Base-by-base conservation (phyloP, 2,329 filamentous ascomycete species). In the Daldinia sp. region DNA sequence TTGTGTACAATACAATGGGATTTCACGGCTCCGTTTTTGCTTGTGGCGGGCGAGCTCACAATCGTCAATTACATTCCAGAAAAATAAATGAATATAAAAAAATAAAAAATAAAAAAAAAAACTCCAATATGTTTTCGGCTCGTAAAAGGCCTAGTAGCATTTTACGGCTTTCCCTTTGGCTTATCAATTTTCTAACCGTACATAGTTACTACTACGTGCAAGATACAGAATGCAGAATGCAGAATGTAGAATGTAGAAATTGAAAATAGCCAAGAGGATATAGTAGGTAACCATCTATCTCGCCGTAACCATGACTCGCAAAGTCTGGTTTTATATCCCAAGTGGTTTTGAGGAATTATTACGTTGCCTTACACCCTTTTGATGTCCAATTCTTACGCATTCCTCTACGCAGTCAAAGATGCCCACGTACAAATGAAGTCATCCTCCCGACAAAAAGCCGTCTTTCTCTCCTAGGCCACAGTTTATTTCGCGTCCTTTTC, bases 311-410 rank as follows among this genome's bases (percentile, higher is more conserved):
- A 55, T 58, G 53, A 54, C 49, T 58, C 50, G 45, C 21, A 29
- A 49, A 27, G 43, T 17, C 39, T 27, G n/a, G 41, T 35, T 29
- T 29, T 41, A 48, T 17, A 39, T 21, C 21, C 39, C 30, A 32
- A 4, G 15, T 29, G 56, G 50, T 30, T n/a, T 54, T 35, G 5
- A 58, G 43, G 34, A 17, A 25, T 57, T 23, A 54, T 63, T 63
- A 50, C 34, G 45, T 51, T 51, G 50, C 49, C 34, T 19, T 32
- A 35, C 25, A 35, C n/a, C 30, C 23, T 10, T 37, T 48, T 15
- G 2, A 30, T 32, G 15, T 48, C 9, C 39, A 30, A 30, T 48
- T 29, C 45, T 48, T 29, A 48, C 45, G 15, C 45, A 32, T 13
- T 11, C 45, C 27, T 30, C 15, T 48, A 15, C 25, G n/a, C 21